These are phyloP conservation scores for Hawksworthiomyces lignivorus DNA, from an alignment of 2,329 filamentous ascomycete species.

Conservation along the genomic window DNA sequence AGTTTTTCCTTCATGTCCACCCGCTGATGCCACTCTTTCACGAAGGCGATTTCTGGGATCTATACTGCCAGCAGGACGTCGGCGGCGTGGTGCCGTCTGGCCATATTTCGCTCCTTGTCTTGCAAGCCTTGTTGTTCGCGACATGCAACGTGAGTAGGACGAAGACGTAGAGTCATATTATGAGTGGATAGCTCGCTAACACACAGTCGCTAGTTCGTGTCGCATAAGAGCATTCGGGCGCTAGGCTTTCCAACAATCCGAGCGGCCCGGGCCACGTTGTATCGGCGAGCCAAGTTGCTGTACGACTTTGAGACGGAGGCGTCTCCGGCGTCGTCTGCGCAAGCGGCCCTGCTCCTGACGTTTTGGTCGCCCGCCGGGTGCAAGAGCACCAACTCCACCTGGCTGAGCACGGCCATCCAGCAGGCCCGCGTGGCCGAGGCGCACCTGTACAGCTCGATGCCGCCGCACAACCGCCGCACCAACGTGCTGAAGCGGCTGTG, in stretches of 20 bases:
- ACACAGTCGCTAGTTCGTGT: slow-evolving; percentile 9
- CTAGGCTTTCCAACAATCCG: slow-evolving; percentile 14
- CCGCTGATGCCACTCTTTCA: slow-evolving; percentile 35
- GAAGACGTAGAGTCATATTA: too few species aligned
- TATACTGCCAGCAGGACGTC: slow-evolving; percentile 23
- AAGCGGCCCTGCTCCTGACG: slow-evolving; percentile 35
- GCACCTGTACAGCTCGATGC: slow-evolving; percentile 12
- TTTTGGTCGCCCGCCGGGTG: slow-evolving; percentile 26
- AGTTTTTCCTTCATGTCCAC: slow-evolving; percentile 41
- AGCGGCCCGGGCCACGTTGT: slow-evolving; percentile 10
- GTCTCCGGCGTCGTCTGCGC: slow-evolving; percentile 31
- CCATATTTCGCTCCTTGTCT: slow-evolving; percentile 34
- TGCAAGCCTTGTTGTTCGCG: slow-evolving; percentile 36
- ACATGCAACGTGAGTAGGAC: slow-evolving; percentile 7
- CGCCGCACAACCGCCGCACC: slow-evolving; percentile 21
- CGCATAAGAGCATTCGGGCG: slow-evolving; percentile 12
- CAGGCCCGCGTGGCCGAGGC: slow-evolving; percentile 15
- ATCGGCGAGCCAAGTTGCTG: slow-evolving; percentile 22
- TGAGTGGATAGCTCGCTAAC: too few species aligned
- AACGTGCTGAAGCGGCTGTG: slow-evolving; percentile 39
- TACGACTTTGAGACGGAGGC: slow-evolving; percentile 38
- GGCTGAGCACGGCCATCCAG: slow-evolving; percentile 16
- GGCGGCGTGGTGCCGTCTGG: slow-evolving; percentile 20
- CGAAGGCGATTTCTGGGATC: slow-evolving; percentile 41
- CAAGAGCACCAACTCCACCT: slow-evolving; percentile 14